Evolutionary conservation across 257 asterid species (phyloP).

Genomic region (Solanum phureja): DNA sequence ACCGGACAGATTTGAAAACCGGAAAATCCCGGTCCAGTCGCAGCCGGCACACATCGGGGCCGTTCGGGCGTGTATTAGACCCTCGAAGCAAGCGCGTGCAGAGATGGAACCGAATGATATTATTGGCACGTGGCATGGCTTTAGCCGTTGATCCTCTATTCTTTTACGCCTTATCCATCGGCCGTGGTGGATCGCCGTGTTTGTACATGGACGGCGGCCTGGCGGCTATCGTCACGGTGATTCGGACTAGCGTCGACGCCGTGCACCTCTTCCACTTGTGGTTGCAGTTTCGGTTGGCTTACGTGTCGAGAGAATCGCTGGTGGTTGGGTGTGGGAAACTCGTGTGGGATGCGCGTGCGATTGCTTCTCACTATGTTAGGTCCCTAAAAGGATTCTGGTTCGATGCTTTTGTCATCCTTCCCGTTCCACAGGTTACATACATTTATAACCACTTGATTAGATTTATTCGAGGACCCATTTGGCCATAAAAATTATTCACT

Average conservation of each 20-base stretch:
- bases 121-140: constrained; percentile 92
- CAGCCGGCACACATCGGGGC: neutral
- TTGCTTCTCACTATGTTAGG: constrained; percentile 62
- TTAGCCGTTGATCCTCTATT: constrained; percentile 81
- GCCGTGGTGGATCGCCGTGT: constrained; percentile 72
- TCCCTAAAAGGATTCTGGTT: constrained; percentile 87
- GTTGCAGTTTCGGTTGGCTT: constrained; percentile 85
- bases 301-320: constrained; percentile 82
- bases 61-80: constrained; percentile 48
- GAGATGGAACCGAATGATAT: constrained; percentile 71
- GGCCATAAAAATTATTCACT: neutral
- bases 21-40: constrained; percentile 6
- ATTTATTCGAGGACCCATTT: too few species aligned
- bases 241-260: constrained; percentile 74
- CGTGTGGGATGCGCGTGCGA: constrained; percentile 88
- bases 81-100: constrained; percentile 86
- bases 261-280: constrained; percentile 73
- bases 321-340: constrained; percentile 94
- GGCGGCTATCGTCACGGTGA: constrained; percentile 56
- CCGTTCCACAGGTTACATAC: constrained; percentile 77
- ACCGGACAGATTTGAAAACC: constrained; percentile 23
- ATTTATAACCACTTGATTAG: too few species aligned
- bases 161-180: constrained; percentile 77
- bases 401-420: constrained; percentile 84
- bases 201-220: constrained; percentile 62